Conservation (phyloP, 2,329 filamentous ascomycete genomes). For the Thelonectria olida region DNA sequence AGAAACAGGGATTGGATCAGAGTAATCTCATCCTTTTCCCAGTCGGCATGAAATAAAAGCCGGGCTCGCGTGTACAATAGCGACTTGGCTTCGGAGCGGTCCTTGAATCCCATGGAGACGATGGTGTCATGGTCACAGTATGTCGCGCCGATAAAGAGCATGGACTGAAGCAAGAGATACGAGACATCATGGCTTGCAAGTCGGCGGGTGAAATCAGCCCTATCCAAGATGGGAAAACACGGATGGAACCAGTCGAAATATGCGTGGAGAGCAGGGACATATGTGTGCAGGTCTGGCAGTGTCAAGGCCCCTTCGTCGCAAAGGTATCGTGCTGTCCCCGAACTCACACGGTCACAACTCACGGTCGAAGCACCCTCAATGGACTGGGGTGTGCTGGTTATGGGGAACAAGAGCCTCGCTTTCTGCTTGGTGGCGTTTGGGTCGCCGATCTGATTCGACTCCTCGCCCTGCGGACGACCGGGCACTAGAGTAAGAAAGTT, state of each 20-base stretch:
- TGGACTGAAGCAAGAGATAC: conserved; percentile 59
- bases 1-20: conserved; percentile 62
- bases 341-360: conserved; percentile 51
- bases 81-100: conserved; percentile 60
- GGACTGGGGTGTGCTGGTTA: conserved; percentile 39
- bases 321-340: conserved; percentile 58
- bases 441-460: conserved; percentile 1
- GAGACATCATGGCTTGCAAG: conserved; percentile 55
- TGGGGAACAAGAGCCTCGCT: conserved; percentile 43
- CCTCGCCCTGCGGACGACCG: conserved; percentile 22
- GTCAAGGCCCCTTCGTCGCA: conserved; percentile 55
- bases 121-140: conserved; percentile 60
- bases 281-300: conserved; percentile 54
- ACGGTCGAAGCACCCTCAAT: conserved; percentile 26
- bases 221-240: conserved; percentile 63
- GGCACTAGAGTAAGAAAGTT: conserved; percentile 50
- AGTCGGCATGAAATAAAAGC: conserved; percentile 62
- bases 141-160: conserved; percentile 64
- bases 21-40: conserved; percentile 59
- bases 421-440: conserved; percentile 25
- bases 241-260: conserved; percentile 68
- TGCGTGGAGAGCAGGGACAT: conserved; percentile 55
- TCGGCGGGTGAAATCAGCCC: conserved; percentile 50
- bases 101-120: conserved; percentile 54
- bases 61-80: conserved; percentile 60